Conservation (phyloP, 2,329 filamentous ascomycete genomes). For the Aspergillus phoenicis region DNA sequence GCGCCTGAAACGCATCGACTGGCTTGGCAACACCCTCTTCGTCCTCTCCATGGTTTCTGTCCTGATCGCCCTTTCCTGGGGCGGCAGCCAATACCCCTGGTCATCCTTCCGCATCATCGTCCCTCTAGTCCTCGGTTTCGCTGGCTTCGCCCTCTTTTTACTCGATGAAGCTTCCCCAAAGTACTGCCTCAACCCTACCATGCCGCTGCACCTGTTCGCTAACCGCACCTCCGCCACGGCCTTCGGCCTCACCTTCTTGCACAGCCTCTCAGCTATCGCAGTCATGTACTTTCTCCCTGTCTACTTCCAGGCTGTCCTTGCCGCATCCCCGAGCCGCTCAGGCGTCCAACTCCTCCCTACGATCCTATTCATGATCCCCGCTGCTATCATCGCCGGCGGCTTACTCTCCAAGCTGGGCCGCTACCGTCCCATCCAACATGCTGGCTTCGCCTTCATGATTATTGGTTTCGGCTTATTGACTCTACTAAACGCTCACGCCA, state of each 20-base stretch:
- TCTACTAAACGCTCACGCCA: slow-evolving; percentile 26
- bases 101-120: slow-evolving; percentile 29
- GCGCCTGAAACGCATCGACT: slow-evolving; percentile 29
- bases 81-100: slow-evolving; percentile 33
- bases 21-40: slow-evolving; percentile 30
- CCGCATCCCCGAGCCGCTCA: slow-evolving; percentile 34
- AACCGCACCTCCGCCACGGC: slow-evolving; percentile 38
- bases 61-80: slow-evolving; percentile 34
- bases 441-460: slow-evolving; percentile 29
- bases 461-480: slow-evolving; percentile 33
- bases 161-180: slow-evolving; percentile 15
- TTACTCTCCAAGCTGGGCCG: slow-evolving; percentile 35
- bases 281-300: slow-evolving; percentile 43
- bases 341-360: slow-evolving; percentile 35
- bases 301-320: slow-evolving; percentile 49
- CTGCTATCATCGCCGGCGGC: slow-evolving; percentile 32
- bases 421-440: slow-evolving; percentile 35
- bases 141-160: slow-evolving; percentile 25
- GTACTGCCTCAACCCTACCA: slow-evolving; percentile 33
- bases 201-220: slow-evolving; percentile 49
- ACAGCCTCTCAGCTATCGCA: slow-evolving; percentile 12
- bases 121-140: slow-evolving; percentile 29
- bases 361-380: slow-evolving; percentile 24
- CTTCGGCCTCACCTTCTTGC: slow-evolving; percentile 15
- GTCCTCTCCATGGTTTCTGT: slow-evolving; percentile 29